Evolutionary conservation across 106 monocot species (phyloP), one percentile per base, ranked within the genome.

Genomic region (Gastrodia elata): DNA sequence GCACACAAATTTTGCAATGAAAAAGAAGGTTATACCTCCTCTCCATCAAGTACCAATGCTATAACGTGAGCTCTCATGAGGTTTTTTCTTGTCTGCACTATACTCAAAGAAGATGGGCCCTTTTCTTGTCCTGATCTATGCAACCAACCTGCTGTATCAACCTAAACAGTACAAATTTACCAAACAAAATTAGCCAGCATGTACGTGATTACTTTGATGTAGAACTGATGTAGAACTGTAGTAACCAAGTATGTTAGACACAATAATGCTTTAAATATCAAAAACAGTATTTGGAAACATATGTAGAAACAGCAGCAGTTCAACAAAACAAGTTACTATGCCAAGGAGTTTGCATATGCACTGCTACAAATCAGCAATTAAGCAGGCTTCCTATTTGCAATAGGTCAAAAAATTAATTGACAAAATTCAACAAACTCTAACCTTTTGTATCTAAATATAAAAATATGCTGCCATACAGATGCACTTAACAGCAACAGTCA

Each of bases 91-190:
- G 93, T 87, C 74, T 99, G 98, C 67, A 94, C 83, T n/a, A 99
- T 73, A 77, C 98, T 99, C 71, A 99, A 81, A 3, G 91, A 93
- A 77, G 78, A 81, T 46, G 93, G 93, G 1, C 98, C 93, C 69
- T 91, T 93, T 68, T 94, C 98, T 76, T 87, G 71, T 42, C 98
- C 98, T 39, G 89, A 88, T 76, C 93, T 88, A 32, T 99, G 83
- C 80, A 99, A 79, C 98, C 98, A 99, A 82, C 98, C 98, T n/a
- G 98, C 93, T 68, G 98, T 99, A 74, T 99, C 98, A 69, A 99
- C 98, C 98, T 99, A 77, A 44, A 78, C 40, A 73, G 77, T 6
- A 64, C 36, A 38, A 67, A 37, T 14, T 67, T 37, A 67, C 67
- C 36, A 37, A 18, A 18, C 32, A 67, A 67, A 36, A 67, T 8